Evolutionary conservation across 2,329 filamentous ascomycete species (phyloP), one percentile per base, ranked within the genome.

Genomic region (Fusarium keratoplasticum): DNA sequence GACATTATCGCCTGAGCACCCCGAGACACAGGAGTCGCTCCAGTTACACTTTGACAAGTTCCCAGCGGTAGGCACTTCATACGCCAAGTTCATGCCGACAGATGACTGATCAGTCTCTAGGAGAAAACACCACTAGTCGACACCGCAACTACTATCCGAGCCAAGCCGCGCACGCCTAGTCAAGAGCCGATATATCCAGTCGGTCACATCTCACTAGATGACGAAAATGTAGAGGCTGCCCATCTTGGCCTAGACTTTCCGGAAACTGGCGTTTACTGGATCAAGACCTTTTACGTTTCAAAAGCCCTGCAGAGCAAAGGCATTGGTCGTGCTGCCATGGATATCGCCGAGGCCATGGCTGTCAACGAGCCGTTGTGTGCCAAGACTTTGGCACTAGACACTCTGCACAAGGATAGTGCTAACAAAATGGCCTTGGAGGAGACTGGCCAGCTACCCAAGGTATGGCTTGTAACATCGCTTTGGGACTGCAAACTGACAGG

Each of bases 211-310:
- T 78, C 77, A 16, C 69, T 79, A 0, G 77, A 79, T 0, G 66
- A 69, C 7, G 55, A 54, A 27, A 70, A 79, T 31, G 61, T 69
- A 5, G 74, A 73, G 13, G 61, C 70, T 0, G 44, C 47, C 1
- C 36, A 60, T 1, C 65, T 79, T 5, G n/a, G 57, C 0, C 58
- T 81, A 0, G 69, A 79, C 1, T 61, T 81, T 4, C 76, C 78
- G 0, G 27, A 50, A 0, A 65, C 76, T 1, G 61, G 58, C 4
- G 40, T 78, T 8, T 80, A 77, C 55, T 81, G 79, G 79, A 81
- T 81, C 42, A 81, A 81, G 50, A 80, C 72, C 0, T 76, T 81
- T 8, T 81, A 78, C 29, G 75, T 81, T 1, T 74, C 78, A 0
- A 52, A 70, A 6, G 73, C 74, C 8, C 57, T 81, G 3, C 77